Evolutionary conservation across 257 asterid species (phyloP).

Genomic region (Primulina eburnea): DNA sequence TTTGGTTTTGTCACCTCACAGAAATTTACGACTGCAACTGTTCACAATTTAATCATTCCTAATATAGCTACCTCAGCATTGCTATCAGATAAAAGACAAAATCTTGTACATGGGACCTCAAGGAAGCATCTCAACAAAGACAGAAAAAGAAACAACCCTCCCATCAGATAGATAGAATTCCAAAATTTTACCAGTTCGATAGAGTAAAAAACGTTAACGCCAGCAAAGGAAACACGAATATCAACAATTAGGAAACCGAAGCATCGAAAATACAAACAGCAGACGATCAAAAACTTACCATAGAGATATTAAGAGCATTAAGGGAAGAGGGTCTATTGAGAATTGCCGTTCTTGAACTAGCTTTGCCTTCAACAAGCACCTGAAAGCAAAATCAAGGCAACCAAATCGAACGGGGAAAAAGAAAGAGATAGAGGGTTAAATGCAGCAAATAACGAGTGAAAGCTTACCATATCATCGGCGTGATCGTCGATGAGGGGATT

Average conservation of each 20-base stretch:
- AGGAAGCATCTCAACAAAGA: conserved; percentile 17
- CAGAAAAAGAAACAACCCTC: conserved; percentile 4
- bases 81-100: not conserved
- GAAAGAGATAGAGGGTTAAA: not conserved
- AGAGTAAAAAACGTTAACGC: conserved; percentile 4
- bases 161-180: conserved; percentile 11
- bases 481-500: conserved; percentile 42
- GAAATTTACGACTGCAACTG: not conserved
- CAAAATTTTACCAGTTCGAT: conserved; percentile 7
- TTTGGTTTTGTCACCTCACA: not conserved
- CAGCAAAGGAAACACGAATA: not conserved
- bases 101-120: not conserved
- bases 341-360: conserved; percentile 76
- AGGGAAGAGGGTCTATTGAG: conserved; percentile 78
- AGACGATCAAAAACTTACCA: conserved; percentile 36
- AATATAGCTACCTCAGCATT: conserved; percentile 1
- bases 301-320: conserved; percentile 70
- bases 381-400: conserved; percentile 28
- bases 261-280: not conserved
- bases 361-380: conserved; percentile 83
- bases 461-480: conserved; percentile 49
- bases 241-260: not conserved
- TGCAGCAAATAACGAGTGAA: conserved; percentile 5
- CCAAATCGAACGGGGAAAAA: not conserved
- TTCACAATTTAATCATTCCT: not conserved